Percentiles rank a stretch among this genome's conserved stretches.
phyloP scores from a whole-genome alignment of 768 basidiomycete species.

The Suillus lakei region DNA sequence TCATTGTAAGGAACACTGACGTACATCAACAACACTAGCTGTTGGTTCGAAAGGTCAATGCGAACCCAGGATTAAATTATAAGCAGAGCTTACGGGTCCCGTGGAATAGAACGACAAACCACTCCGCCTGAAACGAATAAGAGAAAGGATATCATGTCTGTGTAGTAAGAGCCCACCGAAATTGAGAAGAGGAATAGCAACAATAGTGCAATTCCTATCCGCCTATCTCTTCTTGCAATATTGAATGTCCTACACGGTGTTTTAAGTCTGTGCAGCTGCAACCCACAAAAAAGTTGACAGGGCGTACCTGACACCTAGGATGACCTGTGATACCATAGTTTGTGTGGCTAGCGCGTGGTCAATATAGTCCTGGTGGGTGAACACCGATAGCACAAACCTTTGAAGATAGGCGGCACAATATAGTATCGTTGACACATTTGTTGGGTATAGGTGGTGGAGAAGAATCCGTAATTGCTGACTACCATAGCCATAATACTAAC shows the following conservation, averaged over 20 bases:
- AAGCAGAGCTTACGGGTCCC: background rate
- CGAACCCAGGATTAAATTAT: background rate
- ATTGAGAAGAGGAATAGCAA: background rate
- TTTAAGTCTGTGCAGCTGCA: background rate
- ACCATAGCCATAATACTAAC: slow-evolving; percentile 52
- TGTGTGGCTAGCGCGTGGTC: slow-evolving; percentile 39
- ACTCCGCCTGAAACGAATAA: background rate
- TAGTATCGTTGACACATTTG: slow-evolving; percentile 53
- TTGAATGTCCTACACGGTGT: background rate
- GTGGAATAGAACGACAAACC: background rate
- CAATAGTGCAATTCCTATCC: background rate
- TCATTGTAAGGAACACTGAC: slow-evolving; percentile 39
- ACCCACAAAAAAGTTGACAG: slow-evolving; percentile 38
- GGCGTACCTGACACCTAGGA: slow-evolving; percentile 61
- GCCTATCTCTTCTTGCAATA: background rate
- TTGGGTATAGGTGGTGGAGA: slow-evolving; percentile 52
- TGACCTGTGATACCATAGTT: slow-evolving; percentile 66
- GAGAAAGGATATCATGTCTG: background rate
- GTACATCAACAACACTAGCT: background rate
- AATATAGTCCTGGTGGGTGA: background rate
- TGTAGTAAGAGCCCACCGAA: background rate
- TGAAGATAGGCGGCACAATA: slow-evolving; percentile 59
- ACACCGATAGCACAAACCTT: slow-evolving; percentile 46
- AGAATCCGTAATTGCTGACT: slow-evolving; percentile 63
- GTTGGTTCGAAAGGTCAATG: background rate